phyloP scores from a whole-genome alignment of 768 basidiomycete genomes.

The Krasilnikovozyma curviuscula region DNA sequence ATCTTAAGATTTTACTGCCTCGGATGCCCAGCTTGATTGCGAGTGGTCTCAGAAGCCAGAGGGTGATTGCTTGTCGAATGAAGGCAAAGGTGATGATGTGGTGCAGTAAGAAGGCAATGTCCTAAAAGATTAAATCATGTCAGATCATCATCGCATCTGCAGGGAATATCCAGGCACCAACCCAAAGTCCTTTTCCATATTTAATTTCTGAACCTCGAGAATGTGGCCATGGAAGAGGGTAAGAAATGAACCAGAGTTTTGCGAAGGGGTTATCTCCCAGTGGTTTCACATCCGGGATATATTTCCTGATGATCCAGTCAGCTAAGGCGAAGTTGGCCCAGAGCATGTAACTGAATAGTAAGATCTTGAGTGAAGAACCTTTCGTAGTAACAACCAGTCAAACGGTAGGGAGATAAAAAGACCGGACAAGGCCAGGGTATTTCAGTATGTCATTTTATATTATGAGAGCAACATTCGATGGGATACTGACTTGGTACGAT shows the following conservation, averaged over 20 bases:
- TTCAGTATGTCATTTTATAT: background rate
- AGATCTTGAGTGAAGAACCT: constrained; percentile 20
- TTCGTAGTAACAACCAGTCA: background rate
- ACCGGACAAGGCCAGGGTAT: background rate
- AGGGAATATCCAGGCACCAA: constrained; percentile 10
- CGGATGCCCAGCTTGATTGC: constrained; percentile 55
- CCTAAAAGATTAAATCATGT: constrained; percentile 25
- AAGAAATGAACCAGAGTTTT: constrained; percentile 42
- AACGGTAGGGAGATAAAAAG: background rate
- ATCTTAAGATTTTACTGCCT: constrained; percentile 52
- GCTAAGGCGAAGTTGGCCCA: constrained; percentile 18
- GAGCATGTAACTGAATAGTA: constrained; percentile 17
- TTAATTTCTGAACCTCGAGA: constrained; percentile 4
- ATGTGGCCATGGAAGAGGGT: constrained; percentile 15
- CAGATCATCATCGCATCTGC: background rate
- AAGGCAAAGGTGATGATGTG: constrained; percentile 78
- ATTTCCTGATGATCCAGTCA: constrained; percentile 42
- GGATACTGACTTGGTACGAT: constrained; percentile 43
- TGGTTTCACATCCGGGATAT: constrained; percentile 33
- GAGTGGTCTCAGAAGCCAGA: constrained; percentile 45
- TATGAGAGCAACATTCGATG: background rate
- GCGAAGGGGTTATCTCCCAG: constrained; percentile 47
- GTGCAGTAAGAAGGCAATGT: constrained; percentile 61
- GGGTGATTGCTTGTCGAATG: constrained; percentile 51
- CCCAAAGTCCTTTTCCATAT: constrained; percentile 37